These are phyloP conservation scores for Phytopythium litorale DNA, from an alignment of 352 stramenopile species.

Conservation along the genomic window DNA sequence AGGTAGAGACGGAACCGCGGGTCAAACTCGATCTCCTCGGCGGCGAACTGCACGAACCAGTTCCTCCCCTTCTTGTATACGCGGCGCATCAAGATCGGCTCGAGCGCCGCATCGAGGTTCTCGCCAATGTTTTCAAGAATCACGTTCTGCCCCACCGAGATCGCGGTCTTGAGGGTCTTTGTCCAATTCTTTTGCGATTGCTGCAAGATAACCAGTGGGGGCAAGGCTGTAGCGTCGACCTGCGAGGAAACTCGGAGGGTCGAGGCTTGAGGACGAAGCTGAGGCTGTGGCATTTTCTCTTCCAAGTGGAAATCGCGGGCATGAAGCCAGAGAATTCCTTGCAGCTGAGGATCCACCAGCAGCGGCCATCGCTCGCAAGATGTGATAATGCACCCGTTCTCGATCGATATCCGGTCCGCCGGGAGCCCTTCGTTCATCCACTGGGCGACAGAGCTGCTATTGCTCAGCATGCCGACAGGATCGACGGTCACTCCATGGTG, in stretches of 20 bases:
- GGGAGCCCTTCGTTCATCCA: slow-evolving; percentile 93
- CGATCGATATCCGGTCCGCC: slow-evolving; percentile 88
- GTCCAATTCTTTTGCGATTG: slow-evolving; percentile 77
- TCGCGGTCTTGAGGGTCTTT: slow-evolving; percentile 67
- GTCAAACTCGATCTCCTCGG: slow-evolving; percentile 90
- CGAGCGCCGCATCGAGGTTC: slow-evolving; percentile 80
- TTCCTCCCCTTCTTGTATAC: slow-evolving; percentile 86
- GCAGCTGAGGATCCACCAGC: slow-evolving; percentile 88
- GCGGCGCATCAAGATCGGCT: slow-evolving; percentile 87
- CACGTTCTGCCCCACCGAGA: slow-evolving; percentile 71
- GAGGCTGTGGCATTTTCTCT: slow-evolving; percentile 7
- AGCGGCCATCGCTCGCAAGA: slow-evolving; percentile 87
- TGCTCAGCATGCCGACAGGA: slow-evolving; percentile 83
- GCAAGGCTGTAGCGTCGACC: slow-evolving; percentile 1
- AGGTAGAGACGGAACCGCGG: slow-evolving; percentile 85
- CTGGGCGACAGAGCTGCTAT: slow-evolving; percentile 78
- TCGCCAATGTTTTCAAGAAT: slow-evolving; percentile 91
- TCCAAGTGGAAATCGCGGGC: slow-evolving; percentile 34
- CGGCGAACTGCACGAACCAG: slow-evolving; percentile 86
- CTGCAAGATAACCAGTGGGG: slow-evolving; percentile 65
- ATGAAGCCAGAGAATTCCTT: slow-evolving; percentile 87
- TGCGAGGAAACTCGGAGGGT: slow-evolving; percentile 1
- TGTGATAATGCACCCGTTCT: slow-evolving; percentile 92
- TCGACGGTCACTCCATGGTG: slow-evolving; percentile 42
- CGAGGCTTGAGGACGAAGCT: neutral